phyloP scores from a whole-genome alignment of 208 protist species.

The Leishmania martiniquensis region DNA sequence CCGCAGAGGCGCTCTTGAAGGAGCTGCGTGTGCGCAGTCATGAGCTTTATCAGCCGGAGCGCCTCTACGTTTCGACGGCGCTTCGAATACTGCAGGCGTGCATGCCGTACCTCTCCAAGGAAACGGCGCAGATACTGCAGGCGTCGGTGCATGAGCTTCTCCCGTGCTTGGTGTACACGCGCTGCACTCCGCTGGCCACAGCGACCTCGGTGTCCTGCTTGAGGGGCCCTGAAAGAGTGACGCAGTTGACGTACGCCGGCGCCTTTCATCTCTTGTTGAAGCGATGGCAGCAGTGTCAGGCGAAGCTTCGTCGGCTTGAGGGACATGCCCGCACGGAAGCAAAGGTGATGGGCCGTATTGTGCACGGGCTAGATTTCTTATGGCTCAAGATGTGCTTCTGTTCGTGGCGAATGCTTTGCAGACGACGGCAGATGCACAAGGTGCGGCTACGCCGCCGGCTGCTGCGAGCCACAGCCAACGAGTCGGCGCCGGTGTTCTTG shows the following conservation, averaged over 20 bases:
- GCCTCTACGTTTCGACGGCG: constrained; percentile 72
- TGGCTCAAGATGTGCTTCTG: constrained; percentile 89
- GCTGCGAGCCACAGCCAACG: constrained; percentile 42
- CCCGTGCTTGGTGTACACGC: constrained; percentile 79
- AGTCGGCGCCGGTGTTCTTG: constrained; percentile 57
- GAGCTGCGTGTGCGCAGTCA: constrained; percentile 56
- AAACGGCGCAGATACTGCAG: constrained; percentile 53
- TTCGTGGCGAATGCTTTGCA: constrained; percentile 74
- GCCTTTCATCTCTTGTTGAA: constrained; percentile 68
- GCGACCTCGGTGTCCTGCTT: constrained; percentile 2
- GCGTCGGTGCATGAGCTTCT: constrained; percentile 79
- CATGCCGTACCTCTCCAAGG: constrained; percentile 40
- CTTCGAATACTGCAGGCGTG: constrained; percentile 77
- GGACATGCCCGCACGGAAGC: constrained; percentile 48
- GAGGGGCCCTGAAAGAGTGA: constrained; percentile 7
- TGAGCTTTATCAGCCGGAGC: constrained; percentile 41
- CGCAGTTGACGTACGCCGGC: constrained; percentile 58
- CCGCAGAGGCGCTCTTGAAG: constrained; percentile 75
- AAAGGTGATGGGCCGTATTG: constrained; percentile 75
- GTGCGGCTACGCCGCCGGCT: constrained; percentile 58
- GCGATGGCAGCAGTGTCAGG: constrained; percentile 53
- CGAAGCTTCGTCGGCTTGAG: constrained; percentile 38
- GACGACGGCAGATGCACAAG: constrained; percentile 57
- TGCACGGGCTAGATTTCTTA: constrained; percentile 66
- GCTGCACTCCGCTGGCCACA: constrained; percentile 15